Percentiles rank a stretch among this genome's conserved stretches.
These are phyloP conservation scores for Aaosphaeria pasadenensis DNA, from an alignment of 2,329 filamentous ascomycete species.

Conservation along the genomic window DNA sequence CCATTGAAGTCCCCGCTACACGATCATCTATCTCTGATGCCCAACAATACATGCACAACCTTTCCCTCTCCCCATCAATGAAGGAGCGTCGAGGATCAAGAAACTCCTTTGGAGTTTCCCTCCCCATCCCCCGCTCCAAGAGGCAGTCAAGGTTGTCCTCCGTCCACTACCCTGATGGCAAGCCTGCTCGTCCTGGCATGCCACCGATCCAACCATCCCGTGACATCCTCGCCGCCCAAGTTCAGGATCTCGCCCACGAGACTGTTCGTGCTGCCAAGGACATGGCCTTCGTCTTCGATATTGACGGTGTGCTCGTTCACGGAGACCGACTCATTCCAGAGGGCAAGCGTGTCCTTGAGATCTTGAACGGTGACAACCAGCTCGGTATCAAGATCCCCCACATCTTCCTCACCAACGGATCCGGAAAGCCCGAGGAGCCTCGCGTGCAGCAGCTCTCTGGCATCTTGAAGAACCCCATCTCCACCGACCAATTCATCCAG, in stretches of 20 bases:
- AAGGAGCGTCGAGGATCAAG: slow-evolving; percentile 66
- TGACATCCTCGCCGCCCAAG: slow-evolving; percentile 66
- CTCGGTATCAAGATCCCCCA: slow-evolving; percentile 74
- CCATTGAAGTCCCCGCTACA: slow-evolving; percentile 68
- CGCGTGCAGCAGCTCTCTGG: slow-evolving; percentile 65
- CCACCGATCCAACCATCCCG: slow-evolving; percentile 59
- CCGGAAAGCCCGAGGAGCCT: slow-evolving; percentile 65
- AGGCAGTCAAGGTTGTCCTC: slow-evolving; percentile 66
- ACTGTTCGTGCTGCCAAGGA: slow-evolving; percentile 70
- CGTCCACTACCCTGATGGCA: slow-evolving; percentile 50
- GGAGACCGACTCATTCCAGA: slow-evolving; percentile 68
- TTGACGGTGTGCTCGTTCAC: slow-evolving; percentile 72
- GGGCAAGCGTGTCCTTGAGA: slow-evolving; percentile 63
- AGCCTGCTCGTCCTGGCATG: slow-evolving; percentile 54
- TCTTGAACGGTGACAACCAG: slow-evolving; percentile 73
- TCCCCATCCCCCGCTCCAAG: slow-evolving; percentile 70
- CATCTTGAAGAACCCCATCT: slow-evolving; percentile 64
- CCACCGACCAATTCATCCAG: slow-evolving; percentile 73
- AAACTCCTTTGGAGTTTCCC: slow-evolving; percentile 71
- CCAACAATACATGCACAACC: slow-evolving; percentile 68
- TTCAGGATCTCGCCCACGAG: slow-evolving; percentile 64
- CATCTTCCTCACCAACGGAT: slow-evolving; percentile 74
- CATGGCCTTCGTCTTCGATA: slow-evolving; percentile 80
- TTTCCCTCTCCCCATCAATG: slow-evolving; percentile 66
- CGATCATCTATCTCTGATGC: slow-evolving; percentile 67